A percentile compares a stretch with the other conserved stretches of the same genome.
These are phyloP conservation scores for Thymus quinquecostatus DNA, from an alignment of 257 asterid genomes.

Conservation along the genomic window DNA sequence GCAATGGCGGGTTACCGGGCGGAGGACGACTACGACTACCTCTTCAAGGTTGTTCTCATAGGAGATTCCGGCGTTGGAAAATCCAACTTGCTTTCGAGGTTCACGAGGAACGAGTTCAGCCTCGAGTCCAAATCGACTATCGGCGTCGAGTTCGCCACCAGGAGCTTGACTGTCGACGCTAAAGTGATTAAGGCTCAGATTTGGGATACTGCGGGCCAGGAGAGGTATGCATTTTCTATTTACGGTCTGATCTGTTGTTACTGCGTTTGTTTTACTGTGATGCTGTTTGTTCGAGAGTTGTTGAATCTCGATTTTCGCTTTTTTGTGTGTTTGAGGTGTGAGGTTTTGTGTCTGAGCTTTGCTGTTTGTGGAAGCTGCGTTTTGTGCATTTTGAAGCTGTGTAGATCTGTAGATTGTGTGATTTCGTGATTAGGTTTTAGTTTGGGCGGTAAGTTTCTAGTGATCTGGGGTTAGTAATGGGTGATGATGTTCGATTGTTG, in stretches of 20 bases:
- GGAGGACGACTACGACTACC: slow-evolving; percentile 87
- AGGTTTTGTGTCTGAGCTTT: slow-evolving; percentile 15
- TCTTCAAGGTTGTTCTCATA: slow-evolving; percentile 80
- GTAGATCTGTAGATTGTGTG: slow-evolving; percentile 39
- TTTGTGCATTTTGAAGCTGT: slow-evolving; percentile 3
- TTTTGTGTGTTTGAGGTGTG: slow-evolving; percentile 19
- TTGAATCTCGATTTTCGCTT: slow-evolving; percentile 22
- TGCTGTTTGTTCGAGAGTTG: slow-evolving; percentile 30
- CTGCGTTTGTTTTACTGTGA: background rate
- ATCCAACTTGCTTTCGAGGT: slow-evolving; percentile 84
- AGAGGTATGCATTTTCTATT: slow-evolving; percentile 51
- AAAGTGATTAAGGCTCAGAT: slow-evolving; percentile 93
- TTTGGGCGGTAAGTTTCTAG: slow-evolving; percentile 11
- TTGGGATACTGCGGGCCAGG: slow-evolving; percentile 97
- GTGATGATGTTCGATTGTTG: background rate
- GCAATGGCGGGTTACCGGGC: slow-evolving; percentile 78
- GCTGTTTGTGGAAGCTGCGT: slow-evolving; percentile 11
- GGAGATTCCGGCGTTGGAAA: slow-evolving; percentile 93
- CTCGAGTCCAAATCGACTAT: slow-evolving; percentile 88
- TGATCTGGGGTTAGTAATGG: slow-evolving; percentile 19
- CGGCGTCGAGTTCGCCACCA: slow-evolving; percentile 90
- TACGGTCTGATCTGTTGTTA: slow-evolving; percentile 40
- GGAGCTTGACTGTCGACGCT: slow-evolving; percentile 76
- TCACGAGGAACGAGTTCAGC: slow-evolving; percentile 86
- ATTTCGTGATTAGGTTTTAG: slow-evolving; percentile 24